Base-by-base conservation (phyloP, 2,329 filamentous ascomycete species). In the Passalora sequoiae region DNA sequence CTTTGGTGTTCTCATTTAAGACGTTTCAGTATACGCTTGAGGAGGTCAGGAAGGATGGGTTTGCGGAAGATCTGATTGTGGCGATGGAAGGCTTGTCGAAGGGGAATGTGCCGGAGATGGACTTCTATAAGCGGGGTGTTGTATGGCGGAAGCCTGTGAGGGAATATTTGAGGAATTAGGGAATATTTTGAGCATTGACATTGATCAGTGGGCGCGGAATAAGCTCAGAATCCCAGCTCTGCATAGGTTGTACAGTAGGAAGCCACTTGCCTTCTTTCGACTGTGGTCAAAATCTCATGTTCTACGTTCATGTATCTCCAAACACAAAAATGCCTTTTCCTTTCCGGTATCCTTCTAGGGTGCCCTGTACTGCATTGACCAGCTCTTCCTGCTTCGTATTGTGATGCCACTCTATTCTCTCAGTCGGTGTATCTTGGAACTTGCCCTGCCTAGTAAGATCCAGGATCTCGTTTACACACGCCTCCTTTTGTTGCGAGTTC, bases 261-360 rank as follows among this genome's bases (percentile, higher is more conserved):
- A n/a, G n/a, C n/a, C n/a, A n/a, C n/a, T n/a, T n/a, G n/a, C n/a
- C n/a, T n/a, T n/a, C n/a, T n/a, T n/a, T n/a, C n/a, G n/a, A n/a
- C n/a, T n/a, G n/a, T n/a, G n/a, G n/a, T n/a, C n/a, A n/a, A n/a
- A n/a, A n/a, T n/a, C n/a, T n/a, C n/a, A n/a, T n/a, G n/a, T n/a
- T n/a, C n/a, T n/a, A n/a, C n/a, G n/a, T 30, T 50, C 46, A 72
- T 25, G 68, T 72, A 48, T 73, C 71, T 17, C 76, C 76, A 66
- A 92, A 97, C 4, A 91, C 77, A 64, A 97, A 92, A 3, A 98
- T 78, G 0, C 89, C 85, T 72, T 98, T 98, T 8, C 89, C 91
- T 53, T 80, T 78, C 60, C 89, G 79, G 64, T 86, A 97, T 0
- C 91, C 92, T 43, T 83, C 76, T 32, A 97, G 70, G 1, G 89